Conservation (phyloP, 768 basidiomycete species). For the Coprinopsis strossmayeri region DNA sequence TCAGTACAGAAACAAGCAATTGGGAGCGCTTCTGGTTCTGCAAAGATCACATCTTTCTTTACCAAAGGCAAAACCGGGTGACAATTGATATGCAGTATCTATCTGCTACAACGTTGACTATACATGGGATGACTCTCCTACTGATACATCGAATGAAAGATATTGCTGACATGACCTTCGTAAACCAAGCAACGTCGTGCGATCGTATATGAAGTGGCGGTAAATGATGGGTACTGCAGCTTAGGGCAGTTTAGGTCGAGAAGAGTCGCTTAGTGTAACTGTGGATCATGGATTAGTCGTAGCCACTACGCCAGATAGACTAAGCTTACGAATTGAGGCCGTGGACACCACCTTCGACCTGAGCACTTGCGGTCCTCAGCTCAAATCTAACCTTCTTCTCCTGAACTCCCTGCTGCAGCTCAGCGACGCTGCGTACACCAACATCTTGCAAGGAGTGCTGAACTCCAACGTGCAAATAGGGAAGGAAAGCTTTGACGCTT, state of each 20-base stretch:
- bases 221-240: too few relatives aligned
- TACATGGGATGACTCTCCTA: background rate
- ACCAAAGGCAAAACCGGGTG: slow-evolving; percentile 9
- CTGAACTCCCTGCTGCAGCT: slow-evolving; percentile 60
- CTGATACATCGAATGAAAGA: slow-evolving; percentile 1
- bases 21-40: background rate
- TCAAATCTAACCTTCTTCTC: slow-evolving; percentile 79
- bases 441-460: slow-evolving; percentile 96
- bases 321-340: slow-evolving; percentile 82
- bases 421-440: slow-evolving; percentile 63
- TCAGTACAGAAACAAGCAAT: background rate
- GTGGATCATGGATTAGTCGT: slow-evolving; percentile 5
- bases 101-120: background rate
- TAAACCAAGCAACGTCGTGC: too few relatives aligned
- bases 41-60: slow-evolving; percentile 12
- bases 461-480: slow-evolving; percentile 73
- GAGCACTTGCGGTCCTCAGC: slow-evolving; percentile 89
- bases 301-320: slow-evolving; percentile 2
- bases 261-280: slow-evolving; percentile 36
- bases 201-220: too few relatives aligned
- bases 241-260: slow-evolving; percentile 15
- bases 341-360: slow-evolving; percentile 94
- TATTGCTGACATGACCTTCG: too few relatives aligned
- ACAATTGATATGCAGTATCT: slow-evolving; percentile 25
- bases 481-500: slow-evolving; percentile 86